These are phyloP conservation scores for Vigna nakashimae DNA, from an alignment of 306 rosid genomes.

Conservation along the genomic window DNA sequence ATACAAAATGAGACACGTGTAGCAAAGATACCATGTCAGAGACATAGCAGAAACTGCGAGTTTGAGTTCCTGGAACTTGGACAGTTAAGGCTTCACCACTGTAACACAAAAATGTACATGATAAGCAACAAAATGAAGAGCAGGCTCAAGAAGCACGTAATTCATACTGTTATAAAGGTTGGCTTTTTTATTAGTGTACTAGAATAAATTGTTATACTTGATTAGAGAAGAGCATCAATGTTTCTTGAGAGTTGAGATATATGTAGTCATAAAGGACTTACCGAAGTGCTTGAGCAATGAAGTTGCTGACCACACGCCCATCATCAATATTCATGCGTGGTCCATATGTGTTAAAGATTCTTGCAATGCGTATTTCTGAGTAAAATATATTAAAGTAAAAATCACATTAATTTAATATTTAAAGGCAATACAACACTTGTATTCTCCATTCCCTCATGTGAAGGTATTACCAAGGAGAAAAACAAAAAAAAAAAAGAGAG, in stretches of 20 bases:
- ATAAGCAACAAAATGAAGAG: neutral
- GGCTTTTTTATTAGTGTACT: neutral
- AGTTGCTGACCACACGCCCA: slow-evolving; percentile 96
- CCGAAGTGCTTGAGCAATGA: slow-evolving; percentile 97
- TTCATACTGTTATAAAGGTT: neutral
- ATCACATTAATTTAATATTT: neutral
- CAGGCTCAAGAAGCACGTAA: slow-evolving; percentile 3
- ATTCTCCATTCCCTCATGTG: neutral
- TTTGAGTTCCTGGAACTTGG: slow-evolving; percentile 82
- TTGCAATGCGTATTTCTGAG: slow-evolving; percentile 87
- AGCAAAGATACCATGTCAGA: slow-evolving; percentile 70
- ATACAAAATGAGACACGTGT: slow-evolving; percentile 1
- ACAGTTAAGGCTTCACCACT: slow-evolving; percentile 83
- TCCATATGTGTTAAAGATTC: slow-evolving; percentile 94
- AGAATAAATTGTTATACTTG: slow-evolving; percentile 7
- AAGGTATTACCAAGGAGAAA: neutral
- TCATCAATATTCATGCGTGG: slow-evolving; percentile 95
- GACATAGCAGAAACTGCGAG: slow-evolving; percentile 87
- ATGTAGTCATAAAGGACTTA: slow-evolving; percentile 41
- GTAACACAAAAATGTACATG: slow-evolving; percentile 35
- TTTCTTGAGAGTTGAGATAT: slow-evolving; percentile 14
- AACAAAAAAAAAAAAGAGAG: neutral
- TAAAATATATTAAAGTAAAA: slow-evolving; percentile 2
- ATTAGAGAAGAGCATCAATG: neutral
- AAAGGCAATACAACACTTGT: neutral